Percentiles rank a stretch among this genome's conserved stretches.
These are phyloP conservation scores for Kodamaea anthophila DNA, from an alignment of 1,139 yeast genomes.

Conservation along the genomic window DNA sequence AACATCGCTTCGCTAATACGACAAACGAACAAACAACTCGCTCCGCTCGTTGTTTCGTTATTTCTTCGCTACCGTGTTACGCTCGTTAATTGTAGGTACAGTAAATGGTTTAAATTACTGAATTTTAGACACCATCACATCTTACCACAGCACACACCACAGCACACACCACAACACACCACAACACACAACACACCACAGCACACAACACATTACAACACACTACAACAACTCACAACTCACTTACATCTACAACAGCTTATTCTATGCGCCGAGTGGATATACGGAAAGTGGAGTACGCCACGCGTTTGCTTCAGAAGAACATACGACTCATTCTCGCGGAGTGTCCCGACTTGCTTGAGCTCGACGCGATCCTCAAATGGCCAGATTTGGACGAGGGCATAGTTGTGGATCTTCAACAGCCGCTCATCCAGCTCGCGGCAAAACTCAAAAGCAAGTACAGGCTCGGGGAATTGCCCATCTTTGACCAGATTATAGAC, in stretches of 20 bases:
- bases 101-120: too few species aligned
- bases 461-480: slow-evolving; percentile 36
- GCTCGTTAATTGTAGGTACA: too few species aligned
- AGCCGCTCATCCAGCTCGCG: slow-evolving; percentile 52
- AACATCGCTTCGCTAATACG: too few species aligned
- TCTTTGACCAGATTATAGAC: slow-evolving; percentile 43
- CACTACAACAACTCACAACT: too few species aligned
- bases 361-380: slow-evolving; percentile 28
- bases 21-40: too few species aligned
- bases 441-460: slow-evolving; percentile 52
- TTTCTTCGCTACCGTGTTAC: too few species aligned
- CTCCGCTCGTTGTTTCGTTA: too few species aligned
- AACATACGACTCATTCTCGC: slow-evolving; percentile 45
- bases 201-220: too few species aligned
- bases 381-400: slow-evolving; percentile 26
- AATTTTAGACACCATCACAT: too few species aligned
- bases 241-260: not conserved
- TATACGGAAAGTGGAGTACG: slow-evolving; percentile 36
- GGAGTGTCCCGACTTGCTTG: slow-evolving; percentile 46
- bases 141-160: too few species aligned
- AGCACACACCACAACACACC: too few species aligned
- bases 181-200: too few species aligned
- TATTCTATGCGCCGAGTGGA: slow-evolving; percentile 28
- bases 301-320: slow-evolving; percentile 42
- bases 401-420: slow-evolving; percentile 46